Evolutionary conservation across 2,329 filamentous ascomycete species (phyloP).

Genomic region (Biscogniauxia mediterranea): DNA sequence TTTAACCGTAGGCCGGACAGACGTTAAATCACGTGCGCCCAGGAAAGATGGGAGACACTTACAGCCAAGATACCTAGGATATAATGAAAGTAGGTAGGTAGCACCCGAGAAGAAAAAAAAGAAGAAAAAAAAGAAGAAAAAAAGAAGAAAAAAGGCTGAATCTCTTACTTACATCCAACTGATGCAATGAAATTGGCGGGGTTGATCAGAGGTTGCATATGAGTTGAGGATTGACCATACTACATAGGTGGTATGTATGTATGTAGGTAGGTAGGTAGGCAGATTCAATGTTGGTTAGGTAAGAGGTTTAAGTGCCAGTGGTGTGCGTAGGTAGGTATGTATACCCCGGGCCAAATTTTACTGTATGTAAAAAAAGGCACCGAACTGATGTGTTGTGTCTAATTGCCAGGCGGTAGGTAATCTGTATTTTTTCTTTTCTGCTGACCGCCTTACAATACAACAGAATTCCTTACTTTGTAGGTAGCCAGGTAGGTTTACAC

Average conservation of each 20-base stretch:
- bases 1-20: not conserved
- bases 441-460: not conserved
- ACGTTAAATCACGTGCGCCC: not conserved
- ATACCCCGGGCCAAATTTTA: too few relatives aligned
- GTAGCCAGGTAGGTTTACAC: too few relatives aligned
- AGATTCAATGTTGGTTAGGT: too few relatives aligned
- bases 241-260: not conserved
- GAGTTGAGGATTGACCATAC: not conserved
- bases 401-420: not conserved
- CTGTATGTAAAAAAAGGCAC: not conserved
- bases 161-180: not conserved
- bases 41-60: not conserved
- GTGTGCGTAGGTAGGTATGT: not conserved
- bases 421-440: not conserved
- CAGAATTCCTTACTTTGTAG: not conserved
- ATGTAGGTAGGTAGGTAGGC: too few relatives aligned
- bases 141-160: not conserved
- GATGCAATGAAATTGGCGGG: not conserved
- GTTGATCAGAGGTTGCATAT: not conserved
- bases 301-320: too few relatives aligned
- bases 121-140: too few relatives aligned
- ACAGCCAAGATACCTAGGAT: not conserved
- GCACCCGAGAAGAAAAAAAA: too few relatives aligned
- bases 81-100: too few relatives aligned
- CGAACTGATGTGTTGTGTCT: not conserved